Percentiles rank a stretch among this genome's conserved stretches.
Evolutionary conservation across 495 filamentous ascomycete genomes (phyloP).

Genomic region (Talaromyces adpressus): DNA sequence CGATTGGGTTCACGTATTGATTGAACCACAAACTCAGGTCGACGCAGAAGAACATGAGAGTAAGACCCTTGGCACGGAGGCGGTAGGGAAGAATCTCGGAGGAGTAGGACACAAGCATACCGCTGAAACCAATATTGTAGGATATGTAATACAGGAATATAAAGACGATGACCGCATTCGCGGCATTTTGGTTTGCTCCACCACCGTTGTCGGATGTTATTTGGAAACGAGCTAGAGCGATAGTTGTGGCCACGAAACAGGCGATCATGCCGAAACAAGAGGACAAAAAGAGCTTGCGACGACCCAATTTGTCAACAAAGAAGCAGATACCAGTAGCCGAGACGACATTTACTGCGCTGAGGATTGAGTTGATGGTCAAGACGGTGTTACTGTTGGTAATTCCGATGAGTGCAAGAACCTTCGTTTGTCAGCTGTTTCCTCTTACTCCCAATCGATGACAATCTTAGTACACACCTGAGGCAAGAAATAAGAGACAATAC

Average conservation of each 20-base stretch:
- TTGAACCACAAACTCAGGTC: constrained; percentile 53
- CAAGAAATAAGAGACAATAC: constrained; percentile 33
- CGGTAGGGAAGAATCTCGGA: constrained; percentile 63
- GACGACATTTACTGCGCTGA: constrained; percentile 33
- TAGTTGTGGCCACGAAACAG: constrained; percentile 28
- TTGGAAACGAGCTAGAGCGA: constrained; percentile 15
- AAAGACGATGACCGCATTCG: constrained; percentile 49
- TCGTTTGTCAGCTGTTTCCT: constrained; percentile 15
- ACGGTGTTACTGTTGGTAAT: constrained; percentile 38
- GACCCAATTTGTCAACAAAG: constrained; percentile 31
- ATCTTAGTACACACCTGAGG: constrained; percentile 20
- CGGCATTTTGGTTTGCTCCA: constrained; percentile 25
- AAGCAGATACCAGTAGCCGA: constrained; percentile 31
- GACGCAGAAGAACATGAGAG: constrained; percentile 56
- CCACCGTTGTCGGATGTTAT: constrained; percentile 16
- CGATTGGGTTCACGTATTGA: constrained; percentile 54
- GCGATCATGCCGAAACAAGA: constrained; percentile 30
- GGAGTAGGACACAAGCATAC: constrained; percentile 57
- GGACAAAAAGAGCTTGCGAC: constrained; percentile 29
- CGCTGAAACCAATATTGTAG: constrained; percentile 56
- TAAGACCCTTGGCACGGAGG: constrained; percentile 64
- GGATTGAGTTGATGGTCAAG: constrained; percentile 26
- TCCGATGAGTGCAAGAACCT: constrained; percentile 49
- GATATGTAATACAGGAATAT: constrained; percentile 53
- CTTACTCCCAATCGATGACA: constrained; percentile 14